These are phyloP conservation scores for cucumber (Cucumis sativus) DNA, from an alignment of 306 rosid genomes.

Conservation along the genomic window DNA sequence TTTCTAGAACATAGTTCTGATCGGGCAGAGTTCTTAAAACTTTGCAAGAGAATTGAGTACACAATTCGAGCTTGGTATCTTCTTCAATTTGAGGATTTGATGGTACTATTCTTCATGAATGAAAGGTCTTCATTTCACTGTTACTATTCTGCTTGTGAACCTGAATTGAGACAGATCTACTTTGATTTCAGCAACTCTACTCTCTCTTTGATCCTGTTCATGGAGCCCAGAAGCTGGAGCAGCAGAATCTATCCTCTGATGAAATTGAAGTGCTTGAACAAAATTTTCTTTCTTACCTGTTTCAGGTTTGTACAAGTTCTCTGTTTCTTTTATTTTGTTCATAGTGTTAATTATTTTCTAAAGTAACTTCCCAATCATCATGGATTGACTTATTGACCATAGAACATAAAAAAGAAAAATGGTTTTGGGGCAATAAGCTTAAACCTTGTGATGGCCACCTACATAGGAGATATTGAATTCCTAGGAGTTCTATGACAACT, in stretches of 20 bases:
- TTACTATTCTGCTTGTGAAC: constrained; percentile 8
- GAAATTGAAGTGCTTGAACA: constrained; percentile 82
- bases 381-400: background rate
- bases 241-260: constrained; percentile 39
- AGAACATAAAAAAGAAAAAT: background rate
- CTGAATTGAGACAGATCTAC: background rate
- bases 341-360: background rate
- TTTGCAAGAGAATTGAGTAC: constrained; percentile 81
- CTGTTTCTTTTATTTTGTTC: background rate
- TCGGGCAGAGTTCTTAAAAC: constrained; percentile 80
- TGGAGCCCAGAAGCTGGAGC: constrained; percentile 70
- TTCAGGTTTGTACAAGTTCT: constrained; percentile 43
- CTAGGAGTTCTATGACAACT: background rate
- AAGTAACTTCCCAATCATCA: background rate
- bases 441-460: background rate
- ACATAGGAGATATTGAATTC: background rate
- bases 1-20: constrained; percentile 63
- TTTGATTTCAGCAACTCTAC: constrained; percentile 71
- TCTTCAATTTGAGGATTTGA: constrained; percentile 91
- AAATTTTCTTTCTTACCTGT: constrained; percentile 64
- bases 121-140: constrained; percentile 4
- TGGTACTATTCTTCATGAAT: constrained; percentile 37
- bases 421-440: background rate
- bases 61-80: constrained; percentile 97
- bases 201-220: constrained; percentile 76